A percentile compares a stretch with the other conserved stretches of the same genome.
These are phyloP conservation scores for Hypoxylon intermedium DNA, from an alignment of 495 filamentous ascomycete genomes.

Conservation along the genomic window DNA sequence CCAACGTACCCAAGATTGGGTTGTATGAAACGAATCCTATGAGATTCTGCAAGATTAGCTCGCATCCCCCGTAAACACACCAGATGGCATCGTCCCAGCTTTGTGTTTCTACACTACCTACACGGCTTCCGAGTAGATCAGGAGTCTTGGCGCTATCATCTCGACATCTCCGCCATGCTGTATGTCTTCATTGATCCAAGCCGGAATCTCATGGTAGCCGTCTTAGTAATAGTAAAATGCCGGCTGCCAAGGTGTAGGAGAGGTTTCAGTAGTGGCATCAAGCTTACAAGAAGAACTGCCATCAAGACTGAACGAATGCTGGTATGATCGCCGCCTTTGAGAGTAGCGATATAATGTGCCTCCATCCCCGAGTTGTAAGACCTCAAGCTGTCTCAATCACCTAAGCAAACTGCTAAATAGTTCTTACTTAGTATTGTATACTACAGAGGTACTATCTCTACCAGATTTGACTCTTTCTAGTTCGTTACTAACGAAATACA, in stretches of 20 bases:
- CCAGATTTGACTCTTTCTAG: not conserved
- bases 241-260: slow-evolving; percentile 10
- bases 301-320: not conserved
- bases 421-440: not conserved
- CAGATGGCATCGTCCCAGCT: slow-evolving; percentile 27
- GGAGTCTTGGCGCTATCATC: slow-evolving; percentile 33
- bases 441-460: slow-evolving; percentile 21
- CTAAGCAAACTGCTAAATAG: slow-evolving; percentile 4
- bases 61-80: slow-evolving; percentile 7
- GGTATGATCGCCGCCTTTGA: slow-evolving; percentile 8
- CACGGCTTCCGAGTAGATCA: slow-evolving; percentile 39
- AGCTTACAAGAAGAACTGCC: slow-evolving; percentile 1
- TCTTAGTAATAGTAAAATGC: not conserved
- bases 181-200: not conserved
- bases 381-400: not conserved
- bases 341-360: slow-evolving; percentile 22
- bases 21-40: slow-evolving; percentile 18
- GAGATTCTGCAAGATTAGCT: slow-evolving; percentile 25
- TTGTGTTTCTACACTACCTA: not conserved
- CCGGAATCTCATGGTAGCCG: not conserved
- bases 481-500: slow-evolving; percentile 18
- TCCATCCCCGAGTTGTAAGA: not conserved
- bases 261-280: slow-evolving; percentile 20
- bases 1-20: not conserved
- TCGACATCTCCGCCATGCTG: slow-evolving; percentile 8